Evolutionary conservation across 108 stramenopile genomes (phyloP), one percentile per base, ranked within the genome.

Genomic region (Skeletonema grethae): DNA sequence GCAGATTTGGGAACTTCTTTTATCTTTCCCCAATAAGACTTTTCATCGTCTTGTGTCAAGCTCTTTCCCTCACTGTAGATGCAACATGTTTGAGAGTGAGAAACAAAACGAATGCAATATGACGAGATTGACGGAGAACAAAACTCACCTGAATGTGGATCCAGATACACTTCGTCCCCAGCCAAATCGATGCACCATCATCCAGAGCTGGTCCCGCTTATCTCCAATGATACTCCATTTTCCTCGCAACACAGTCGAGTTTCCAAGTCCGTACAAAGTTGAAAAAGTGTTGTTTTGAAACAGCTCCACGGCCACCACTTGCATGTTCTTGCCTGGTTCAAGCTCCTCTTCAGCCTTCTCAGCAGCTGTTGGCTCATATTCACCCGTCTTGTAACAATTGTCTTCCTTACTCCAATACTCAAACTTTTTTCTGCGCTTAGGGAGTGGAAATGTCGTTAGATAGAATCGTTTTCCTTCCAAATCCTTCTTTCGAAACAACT

Each of bases 181-280:
- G 0, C 93, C 93, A 77, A 94, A 94, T 8, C 90, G 82, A 71
- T 75, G 87, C 7, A 91, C 83, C 74, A 86, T 86, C 87, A 94
- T 94, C 93, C 93, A 94, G 10, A 94, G 63, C 55, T 91, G 86
- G 83, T 94, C 90, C 1, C 84, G 59, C 34, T 87, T 69, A n/a
- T 87, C 64, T 18, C 90, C 93, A 46, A 94, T 75, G 43, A 91
- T 77, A 61, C 85, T 77, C 82, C 86, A 94, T 72, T 87, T 91
- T 10, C 93, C 93, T 5, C 93, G 82, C 48, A 91, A 66, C 57
- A 90, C 75, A 8, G 75, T 84, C 11, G 83, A 71, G 28, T 76
- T 78, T 22, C 93, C 93, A 35, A 91, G 62, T 8, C 93, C 93
- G n/a, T 59, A 72, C 12, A 88, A 30, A 3, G 93, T 91, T 11